These are phyloP conservation scores for Bacterosira constricta DNA, from an alignment of 108 stramenopile species.

Conservation along the genomic window DNA sequence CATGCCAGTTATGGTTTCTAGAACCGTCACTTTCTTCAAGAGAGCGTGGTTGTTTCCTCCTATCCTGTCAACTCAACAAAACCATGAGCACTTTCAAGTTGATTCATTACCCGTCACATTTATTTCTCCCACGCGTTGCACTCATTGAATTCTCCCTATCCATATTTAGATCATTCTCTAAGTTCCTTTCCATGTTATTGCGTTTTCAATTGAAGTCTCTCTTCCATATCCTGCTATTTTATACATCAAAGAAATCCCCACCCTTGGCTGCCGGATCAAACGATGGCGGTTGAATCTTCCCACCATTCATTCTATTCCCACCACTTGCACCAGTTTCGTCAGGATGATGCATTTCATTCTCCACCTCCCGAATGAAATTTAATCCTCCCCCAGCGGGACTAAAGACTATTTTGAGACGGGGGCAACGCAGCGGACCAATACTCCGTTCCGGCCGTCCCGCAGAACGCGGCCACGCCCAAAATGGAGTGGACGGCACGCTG, in stretches of 20 bases:
- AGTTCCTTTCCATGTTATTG: not conserved
- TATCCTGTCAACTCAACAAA: not conserved
- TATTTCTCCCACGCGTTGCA: not conserved
- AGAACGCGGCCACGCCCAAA: constrained; percentile 87
- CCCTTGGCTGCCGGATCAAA: constrained; percentile 31
- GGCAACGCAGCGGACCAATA: constrained; percentile 73
- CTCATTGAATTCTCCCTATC: not conserved
- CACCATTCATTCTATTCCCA: constrained; percentile 24
- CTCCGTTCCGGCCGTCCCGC: constrained; percentile 83
- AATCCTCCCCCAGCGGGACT: constrained; percentile 77
- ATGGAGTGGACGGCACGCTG: constrained; percentile 81
- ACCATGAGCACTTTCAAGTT: not conserved
- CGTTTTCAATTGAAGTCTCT: not conserved
- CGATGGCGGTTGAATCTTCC: constrained; percentile 42
- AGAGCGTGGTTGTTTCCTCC: too few relatives aligned
- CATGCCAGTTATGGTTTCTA: too few relatives aligned
- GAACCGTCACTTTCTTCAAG: too few relatives aligned
- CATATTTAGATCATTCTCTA: not conserved
- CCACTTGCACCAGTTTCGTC: constrained; percentile 10
- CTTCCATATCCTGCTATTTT: constrained; percentile 6
- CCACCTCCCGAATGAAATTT: constrained; percentile 82
- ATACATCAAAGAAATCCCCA: constrained; percentile 46
- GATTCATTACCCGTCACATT: not conserved
- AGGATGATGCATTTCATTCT: constrained; percentile 73
- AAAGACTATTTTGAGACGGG: constrained; percentile 80